phyloP scores from a whole-genome alignment of 2,329 filamentous ascomycete genomes.

The Aspergillus latus region DNA sequence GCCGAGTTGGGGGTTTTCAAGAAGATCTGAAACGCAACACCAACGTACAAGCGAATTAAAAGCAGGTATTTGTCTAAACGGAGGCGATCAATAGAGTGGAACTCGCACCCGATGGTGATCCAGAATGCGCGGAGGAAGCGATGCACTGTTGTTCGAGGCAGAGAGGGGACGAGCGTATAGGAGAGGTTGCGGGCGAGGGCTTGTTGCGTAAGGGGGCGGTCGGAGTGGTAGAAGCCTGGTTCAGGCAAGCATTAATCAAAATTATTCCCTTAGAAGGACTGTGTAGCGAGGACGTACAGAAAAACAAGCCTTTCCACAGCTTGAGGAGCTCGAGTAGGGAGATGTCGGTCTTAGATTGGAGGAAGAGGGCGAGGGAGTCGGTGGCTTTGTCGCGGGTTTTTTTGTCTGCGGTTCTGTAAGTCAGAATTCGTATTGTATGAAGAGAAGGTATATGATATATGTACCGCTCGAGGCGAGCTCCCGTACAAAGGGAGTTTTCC shows the following conservation, averaged over 20 bases:
- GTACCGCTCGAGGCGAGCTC: constrained; percentile 80
- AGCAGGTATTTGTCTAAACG: constrained; percentile 92
- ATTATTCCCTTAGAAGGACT: neutral
- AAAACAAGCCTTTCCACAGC: constrained; percentile 94
- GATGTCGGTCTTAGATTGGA: constrained; percentile 64
- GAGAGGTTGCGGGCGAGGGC: constrained; percentile 76
- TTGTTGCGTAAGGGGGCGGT: constrained; percentile 85
- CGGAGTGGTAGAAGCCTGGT: constrained; percentile 82
- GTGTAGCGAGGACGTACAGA: constrained; percentile 51
- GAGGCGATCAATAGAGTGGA: constrained; percentile 69
- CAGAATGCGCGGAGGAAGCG: constrained; percentile 65
- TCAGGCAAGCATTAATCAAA: neutral
- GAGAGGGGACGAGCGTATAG: constrained; percentile 59
- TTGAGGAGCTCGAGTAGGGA: constrained; percentile 73
- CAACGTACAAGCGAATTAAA: constrained; percentile 75
- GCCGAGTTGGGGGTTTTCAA: constrained; percentile 26
- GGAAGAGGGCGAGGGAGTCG: constrained; percentile 72
- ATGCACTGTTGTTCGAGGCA: constrained; percentile 52
- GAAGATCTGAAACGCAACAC: constrained; percentile 60
- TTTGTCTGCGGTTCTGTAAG: constrained; percentile 58
- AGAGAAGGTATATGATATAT: neutral
- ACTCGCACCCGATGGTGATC: constrained; percentile 68
- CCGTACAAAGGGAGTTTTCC: constrained; percentile 70
- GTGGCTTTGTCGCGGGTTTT: constrained; percentile 75
- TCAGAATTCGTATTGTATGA: constrained; percentile 12